phyloP scores from a whole-genome alignment of 495 filamentous ascomycete species.

The Ascodesmis nigricans region DNA sequence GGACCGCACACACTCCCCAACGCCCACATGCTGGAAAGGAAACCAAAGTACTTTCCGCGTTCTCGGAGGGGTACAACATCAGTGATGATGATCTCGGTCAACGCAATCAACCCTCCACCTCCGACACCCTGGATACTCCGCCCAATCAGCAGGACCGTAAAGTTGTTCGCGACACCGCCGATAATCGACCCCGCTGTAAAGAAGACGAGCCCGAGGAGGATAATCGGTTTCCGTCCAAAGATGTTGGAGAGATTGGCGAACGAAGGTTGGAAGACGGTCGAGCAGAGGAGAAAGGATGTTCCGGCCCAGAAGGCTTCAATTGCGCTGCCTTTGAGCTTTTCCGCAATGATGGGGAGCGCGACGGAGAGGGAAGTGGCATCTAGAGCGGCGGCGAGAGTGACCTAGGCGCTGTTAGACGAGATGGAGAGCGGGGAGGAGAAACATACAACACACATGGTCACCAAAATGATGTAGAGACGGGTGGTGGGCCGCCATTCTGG shows the following conservation, averaged over 20 bases:
- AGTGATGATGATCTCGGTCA: slow-evolving; percentile 44
- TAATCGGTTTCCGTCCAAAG: slow-evolving; percentile 29
- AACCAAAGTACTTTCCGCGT: slow-evolving; percentile 28
- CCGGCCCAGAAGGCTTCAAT: slow-evolving; percentile 40
- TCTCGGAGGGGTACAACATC: slow-evolving; percentile 34
- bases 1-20: slow-evolving; percentile 46
- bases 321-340: slow-evolving; percentile 29
- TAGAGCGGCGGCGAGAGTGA: slow-evolving; percentile 45
- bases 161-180: slow-evolving; percentile 35
- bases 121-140: slow-evolving; percentile 47
- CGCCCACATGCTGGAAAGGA: slow-evolving; percentile 33
- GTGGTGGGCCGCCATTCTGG: slow-evolving; percentile 15
- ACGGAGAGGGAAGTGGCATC: slow-evolving; percentile 57
- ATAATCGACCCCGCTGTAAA: slow-evolving; percentile 39
- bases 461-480: slow-evolving; percentile 28
- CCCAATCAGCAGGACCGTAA: slow-evolving; percentile 39
- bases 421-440: neutral
- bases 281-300: slow-evolving; percentile 32
- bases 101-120: slow-evolving; percentile 40
- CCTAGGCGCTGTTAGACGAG: slow-evolving; percentile 3
- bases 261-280: slow-evolving; percentile 31
- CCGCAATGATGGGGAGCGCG: slow-evolving; percentile 40
- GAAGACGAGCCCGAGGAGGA: slow-evolving; percentile 30
- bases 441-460: slow-evolving; percentile 29
- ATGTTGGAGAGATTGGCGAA: slow-evolving; percentile 32